A percentile compares a stretch with the other conserved stretches of the same genome.
Evolutionary conservation across 2,329 filamentous ascomycete genomes (phyloP).

Genomic region (Xylaria sp.): DNA sequence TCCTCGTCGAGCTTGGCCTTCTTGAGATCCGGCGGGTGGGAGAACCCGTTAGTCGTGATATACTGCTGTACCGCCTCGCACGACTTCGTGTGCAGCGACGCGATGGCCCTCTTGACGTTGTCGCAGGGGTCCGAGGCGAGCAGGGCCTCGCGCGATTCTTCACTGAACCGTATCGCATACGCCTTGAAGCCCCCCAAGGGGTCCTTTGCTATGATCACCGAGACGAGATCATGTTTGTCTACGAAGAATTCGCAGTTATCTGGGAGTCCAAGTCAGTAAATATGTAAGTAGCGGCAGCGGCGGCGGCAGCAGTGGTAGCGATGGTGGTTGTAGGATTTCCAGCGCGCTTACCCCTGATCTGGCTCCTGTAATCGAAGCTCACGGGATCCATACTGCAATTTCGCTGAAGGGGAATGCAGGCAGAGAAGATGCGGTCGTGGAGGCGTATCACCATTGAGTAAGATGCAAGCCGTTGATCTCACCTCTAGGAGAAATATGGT

Average conservation of each 20-base stretch:
- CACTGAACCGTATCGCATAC: conserved; percentile 29
- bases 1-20: conserved; percentile 14
- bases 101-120: conserved; percentile 25
- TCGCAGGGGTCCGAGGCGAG: conserved; percentile 30
- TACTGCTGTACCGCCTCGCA: conserved; percentile 34
- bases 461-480: conserved; percentile 14
- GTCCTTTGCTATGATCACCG: conserved; percentile 30
- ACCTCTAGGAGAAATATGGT: conserved; percentile 1
- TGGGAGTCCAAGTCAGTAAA: conserved; percentile 4
- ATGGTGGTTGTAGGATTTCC: not conserved
- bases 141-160: conserved; percentile 27
- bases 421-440: conserved; percentile 14
- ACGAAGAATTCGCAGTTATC: conserved; percentile 38
- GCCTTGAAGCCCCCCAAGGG: conserved; percentile 28
- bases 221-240: conserved; percentile 30
- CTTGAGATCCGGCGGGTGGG: conserved; percentile 24
- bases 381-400: conserved; percentile 24
- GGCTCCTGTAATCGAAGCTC: conserved; percentile 30
- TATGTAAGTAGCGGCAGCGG: not conserved
- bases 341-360: conserved; percentile 31
- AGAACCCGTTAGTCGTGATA: conserved; percentile 33
- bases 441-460: conserved; percentile 33
- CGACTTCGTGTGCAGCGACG: conserved; percentile 35
- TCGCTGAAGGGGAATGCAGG: conserved; percentile 11
- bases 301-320: too few species aligned